Evolutionary conservation across 768 basidiomycete genomes (phyloP), one percentile per base, ranked within the genome.

Genomic region (Phanerochaete sordida): DNA sequence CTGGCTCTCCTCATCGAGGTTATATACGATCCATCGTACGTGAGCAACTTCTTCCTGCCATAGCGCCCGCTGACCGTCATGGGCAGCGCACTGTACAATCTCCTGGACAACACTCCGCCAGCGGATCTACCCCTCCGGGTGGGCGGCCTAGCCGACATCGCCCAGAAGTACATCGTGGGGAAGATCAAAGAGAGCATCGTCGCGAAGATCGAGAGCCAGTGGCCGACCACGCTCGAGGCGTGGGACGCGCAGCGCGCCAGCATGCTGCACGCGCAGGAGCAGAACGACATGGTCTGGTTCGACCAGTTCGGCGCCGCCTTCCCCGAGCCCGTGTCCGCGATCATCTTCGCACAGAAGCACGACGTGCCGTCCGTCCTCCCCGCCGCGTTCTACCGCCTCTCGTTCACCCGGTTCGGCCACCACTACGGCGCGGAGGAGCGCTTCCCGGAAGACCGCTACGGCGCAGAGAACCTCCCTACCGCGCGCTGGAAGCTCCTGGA

Each of bases 321-420:
- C 15, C 59, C 52, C 2, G 59, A 61, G 48, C 60, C 60, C 7
- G 46, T n/a, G 7, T 56, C 60, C 8, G 62, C 62, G 0, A 65
- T 66, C 35, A 30, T 7, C 2, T 54, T 66, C 27, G 65, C 60
- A 3, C 27, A 19, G 21, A 28, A 62, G 16, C 59, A 39, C 60
- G 31, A 59, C 55, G 23, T 62, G 8, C 39, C 48, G 9, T 31
- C 50, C 12, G 51, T 66, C 24, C 53, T 66, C 8, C 65, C 64
- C 6, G 61, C 65, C 28, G 65, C 65, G 27, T 65, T 65, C 46
- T 65, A 65, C 53, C 60, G 52, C n/a, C 48, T 66, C n/a, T 56
- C 21, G n/a, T 35, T 35, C 33, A 35, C 33, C 13, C 33, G 33
- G 7, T 13, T 35, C 6, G 33, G 13, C 13, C 33, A 35, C 13